Evolutionary conservation across 1,284 basidiomycete species (phyloP).

Genomic region (Pseudozyma hubeiensis): DNA sequence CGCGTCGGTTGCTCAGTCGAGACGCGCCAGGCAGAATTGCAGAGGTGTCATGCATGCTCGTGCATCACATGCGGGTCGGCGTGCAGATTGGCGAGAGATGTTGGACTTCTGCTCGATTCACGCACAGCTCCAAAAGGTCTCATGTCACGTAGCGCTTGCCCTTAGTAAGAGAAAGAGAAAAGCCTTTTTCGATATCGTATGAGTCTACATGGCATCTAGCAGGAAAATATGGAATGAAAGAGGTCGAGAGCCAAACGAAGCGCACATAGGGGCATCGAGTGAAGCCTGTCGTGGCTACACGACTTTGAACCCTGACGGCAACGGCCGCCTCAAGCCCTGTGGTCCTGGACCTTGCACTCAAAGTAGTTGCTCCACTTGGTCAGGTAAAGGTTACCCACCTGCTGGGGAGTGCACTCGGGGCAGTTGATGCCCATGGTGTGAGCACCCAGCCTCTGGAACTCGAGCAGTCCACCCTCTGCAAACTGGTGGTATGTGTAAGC

Average conservation of each 20-base stretch:
- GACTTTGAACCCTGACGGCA: too few relatives aligned
- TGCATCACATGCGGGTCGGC: constrained; percentile 28
- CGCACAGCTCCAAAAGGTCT: background rate
- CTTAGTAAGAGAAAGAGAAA: too few relatives aligned
- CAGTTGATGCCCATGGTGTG: constrained; percentile 23
- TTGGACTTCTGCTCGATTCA: background rate
- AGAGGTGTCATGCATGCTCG: background rate
- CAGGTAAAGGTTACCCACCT: constrained; percentile 12
- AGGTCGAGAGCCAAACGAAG: too few relatives aligned
- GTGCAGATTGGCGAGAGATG: constrained; percentile 11
- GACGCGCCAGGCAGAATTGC: background rate
- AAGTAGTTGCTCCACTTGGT: constrained; percentile 9
- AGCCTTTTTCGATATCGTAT: too few relatives aligned
- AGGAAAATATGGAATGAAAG: too few relatives aligned
- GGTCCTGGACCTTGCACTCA: constrained; percentile 7
- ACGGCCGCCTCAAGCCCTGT: background rate
- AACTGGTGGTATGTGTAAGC: background rate
- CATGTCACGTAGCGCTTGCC: too few relatives aligned
- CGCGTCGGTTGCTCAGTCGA: too few relatives aligned
- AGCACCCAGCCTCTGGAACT: constrained; percentile 19
- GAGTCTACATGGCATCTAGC: too few relatives aligned
- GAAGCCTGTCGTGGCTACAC: too few relatives aligned
- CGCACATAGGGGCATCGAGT: too few relatives aligned
- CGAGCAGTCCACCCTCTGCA: background rate
- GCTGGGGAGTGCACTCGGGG: constrained; percentile 15